phyloP scores from a whole-genome alignment of 495 filamentous ascomycete genomes.

The Penicillium cinerascens region DNA sequence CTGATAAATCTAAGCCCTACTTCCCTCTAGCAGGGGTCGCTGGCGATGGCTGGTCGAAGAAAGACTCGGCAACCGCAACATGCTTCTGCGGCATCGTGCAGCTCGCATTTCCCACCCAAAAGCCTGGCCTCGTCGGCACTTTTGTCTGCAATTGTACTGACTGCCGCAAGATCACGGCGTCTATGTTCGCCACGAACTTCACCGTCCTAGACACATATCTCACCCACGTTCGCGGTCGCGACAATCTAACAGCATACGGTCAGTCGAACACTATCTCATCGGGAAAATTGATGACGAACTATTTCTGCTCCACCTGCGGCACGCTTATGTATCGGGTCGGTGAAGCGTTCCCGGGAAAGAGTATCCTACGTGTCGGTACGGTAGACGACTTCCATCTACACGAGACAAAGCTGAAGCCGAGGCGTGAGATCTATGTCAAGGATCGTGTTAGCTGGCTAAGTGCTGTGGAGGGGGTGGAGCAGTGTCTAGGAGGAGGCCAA shows the following conservation, averaged over 20 bases:
- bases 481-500: no score
- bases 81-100: no score
- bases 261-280: conserved; percentile 28
- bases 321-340: conserved; percentile 49
- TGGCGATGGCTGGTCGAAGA: no score
- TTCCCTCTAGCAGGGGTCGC: no score
- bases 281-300: conserved; percentile 47
- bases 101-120: conserved; percentile 3
- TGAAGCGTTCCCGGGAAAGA: conserved; percentile 29
- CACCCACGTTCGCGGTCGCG: conserved; percentile 43
- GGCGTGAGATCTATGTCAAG: not conserved
- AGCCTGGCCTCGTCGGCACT: conserved; percentile 42
- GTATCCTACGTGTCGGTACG: conserved; percentile 48
- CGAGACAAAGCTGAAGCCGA: conserved; percentile 47
- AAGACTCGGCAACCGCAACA: no score
- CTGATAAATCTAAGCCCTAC: no score
- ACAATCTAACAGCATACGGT: conserved; percentile 37
- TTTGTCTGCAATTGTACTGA: conserved; percentile 57
- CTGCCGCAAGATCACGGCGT: conserved; percentile 57
- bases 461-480: not conserved
- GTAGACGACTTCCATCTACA: conserved; percentile 51
- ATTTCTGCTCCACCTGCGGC: conserved; percentile 51
- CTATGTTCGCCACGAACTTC: conserved; percentile 58
- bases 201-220: conserved; percentile 40
- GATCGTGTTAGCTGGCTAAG: not conserved